These are phyloP conservation scores for Pseudopyrenochaeta lycopersici DNA, from an alignment of 2,329 filamentous ascomycete species.

Conservation along the genomic window DNA sequence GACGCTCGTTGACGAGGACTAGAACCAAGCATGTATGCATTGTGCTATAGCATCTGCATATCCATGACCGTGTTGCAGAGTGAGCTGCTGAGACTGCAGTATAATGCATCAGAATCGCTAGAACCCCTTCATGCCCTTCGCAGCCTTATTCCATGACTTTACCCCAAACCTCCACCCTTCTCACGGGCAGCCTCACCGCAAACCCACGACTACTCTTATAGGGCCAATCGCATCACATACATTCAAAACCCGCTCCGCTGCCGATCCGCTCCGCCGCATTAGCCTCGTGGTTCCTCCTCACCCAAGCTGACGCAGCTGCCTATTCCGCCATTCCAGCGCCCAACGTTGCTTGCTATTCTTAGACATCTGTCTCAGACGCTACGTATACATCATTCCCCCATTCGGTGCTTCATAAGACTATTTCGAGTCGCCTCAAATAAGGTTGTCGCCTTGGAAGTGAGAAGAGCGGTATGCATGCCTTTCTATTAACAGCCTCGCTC, in stretches of 20 bases:
- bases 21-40: too few species aligned
- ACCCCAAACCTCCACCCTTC: too few species aligned
- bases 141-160: too few species aligned
- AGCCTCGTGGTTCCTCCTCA: neutral
- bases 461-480: constrained; percentile 27
- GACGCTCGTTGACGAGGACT: too few species aligned
- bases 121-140: too few species aligned
- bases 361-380: constrained; percentile 3
- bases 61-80: too few species aligned
- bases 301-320: constrained; percentile 14
- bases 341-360: constrained; percentile 23
- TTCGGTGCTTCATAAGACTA: constrained; percentile 12
- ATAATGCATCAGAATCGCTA: too few species aligned
- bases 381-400: constrained; percentile 11
- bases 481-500: constrained; percentile 20
- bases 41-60: too few species aligned
- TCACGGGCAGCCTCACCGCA: neutral
- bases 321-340: constrained; percentile 18
- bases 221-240: neutral
- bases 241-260: too few species aligned
- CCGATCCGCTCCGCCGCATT: neutral
- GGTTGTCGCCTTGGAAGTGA: constrained; percentile 9
- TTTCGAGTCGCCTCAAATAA: neutral
- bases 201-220: neutral
- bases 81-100: too few species aligned